Evolutionary conservation across 805 yeast species (phyloP).

Genomic region (Yueomyces sinensis): DNA sequence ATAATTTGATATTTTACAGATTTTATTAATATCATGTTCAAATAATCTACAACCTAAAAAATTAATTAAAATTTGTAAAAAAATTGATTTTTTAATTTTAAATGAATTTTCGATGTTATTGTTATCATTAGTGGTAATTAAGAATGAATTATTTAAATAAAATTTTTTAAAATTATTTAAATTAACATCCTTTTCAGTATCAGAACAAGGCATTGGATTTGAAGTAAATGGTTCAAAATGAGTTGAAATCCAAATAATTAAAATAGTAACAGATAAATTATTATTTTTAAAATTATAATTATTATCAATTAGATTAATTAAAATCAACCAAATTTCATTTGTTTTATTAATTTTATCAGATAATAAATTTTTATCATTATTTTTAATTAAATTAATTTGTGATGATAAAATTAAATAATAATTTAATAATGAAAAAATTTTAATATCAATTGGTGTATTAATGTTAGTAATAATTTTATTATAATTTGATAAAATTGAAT

Average conservation of each 20-base stretch:
- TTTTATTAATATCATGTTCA: conserved; percentile 17
- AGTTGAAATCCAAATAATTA: conserved; percentile 17
- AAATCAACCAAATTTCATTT: neutral
- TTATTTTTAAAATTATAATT: conserved; percentile 10
- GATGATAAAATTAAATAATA: conserved; percentile 10
- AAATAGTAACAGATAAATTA: conserved; percentile 18
- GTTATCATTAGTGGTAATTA: conserved; percentile 1
- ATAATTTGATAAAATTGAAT: too few relatives aligned
- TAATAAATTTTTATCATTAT: conserved; percentile 3
- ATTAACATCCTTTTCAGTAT: conserved; percentile 10
- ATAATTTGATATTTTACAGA: conserved; percentile 14
- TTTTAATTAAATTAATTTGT: neutral
- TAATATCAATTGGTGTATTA: conserved; percentile 5
- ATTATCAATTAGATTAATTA: neutral
- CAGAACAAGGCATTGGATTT: conserved; percentile 16
- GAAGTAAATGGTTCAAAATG: conserved; percentile 22
- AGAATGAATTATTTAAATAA: conserved; percentile 12
- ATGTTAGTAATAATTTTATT: too few relatives aligned
- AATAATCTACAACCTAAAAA: conserved; percentile 20
- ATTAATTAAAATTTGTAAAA: conserved; percentile 16
- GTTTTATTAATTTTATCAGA: conserved; percentile 11
- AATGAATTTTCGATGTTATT: conserved; percentile 1
- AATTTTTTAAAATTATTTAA: conserved; percentile 10
- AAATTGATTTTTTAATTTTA: conserved; percentile 16
- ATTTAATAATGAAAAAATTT: conserved; percentile 13